A percentile compares a stretch with the other conserved stretches of the same genome.
Conservation (phyloP, 202 grass and related monocot species). For the Zoysia matrella region DNA sequence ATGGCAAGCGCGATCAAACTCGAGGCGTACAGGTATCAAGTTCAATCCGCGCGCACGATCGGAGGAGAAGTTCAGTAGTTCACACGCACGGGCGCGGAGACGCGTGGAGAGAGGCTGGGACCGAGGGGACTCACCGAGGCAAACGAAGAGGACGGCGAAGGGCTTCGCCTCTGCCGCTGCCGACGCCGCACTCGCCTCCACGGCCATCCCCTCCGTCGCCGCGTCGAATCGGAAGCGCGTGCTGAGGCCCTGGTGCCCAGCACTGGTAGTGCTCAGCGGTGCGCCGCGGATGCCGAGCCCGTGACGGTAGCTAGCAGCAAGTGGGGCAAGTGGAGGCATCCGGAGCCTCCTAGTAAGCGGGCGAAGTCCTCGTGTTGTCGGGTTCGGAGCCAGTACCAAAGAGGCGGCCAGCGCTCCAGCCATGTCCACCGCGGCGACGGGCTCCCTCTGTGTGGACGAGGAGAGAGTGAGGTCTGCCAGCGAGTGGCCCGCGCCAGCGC, state of each 20-base stretch:
- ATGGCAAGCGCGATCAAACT: neutral
- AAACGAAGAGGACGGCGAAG: slow-evolving; percentile 93
- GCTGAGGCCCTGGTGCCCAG: slow-evolving; percentile 12
- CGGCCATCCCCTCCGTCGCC: slow-evolving; percentile 44
- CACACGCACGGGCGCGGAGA: neutral
- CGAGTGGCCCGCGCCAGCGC: no score
- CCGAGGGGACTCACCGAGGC: slow-evolving; percentile 62
- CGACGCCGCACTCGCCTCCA: slow-evolving; percentile 32
- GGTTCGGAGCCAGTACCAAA: slow-evolving; percentile 43
- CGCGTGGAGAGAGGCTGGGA: neutral
- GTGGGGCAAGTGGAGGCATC: slow-evolving; percentile 10
- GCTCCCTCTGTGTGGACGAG: neutral
- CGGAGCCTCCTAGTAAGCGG: slow-evolving; percentile 22
- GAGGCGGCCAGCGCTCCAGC: neutral
- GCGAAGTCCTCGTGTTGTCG: slow-evolving; percentile 31
- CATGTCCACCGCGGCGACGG: slow-evolving; percentile 29
- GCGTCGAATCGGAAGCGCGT: slow-evolving; percentile 31
- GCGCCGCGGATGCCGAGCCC: neutral
- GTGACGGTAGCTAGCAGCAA: neutral
- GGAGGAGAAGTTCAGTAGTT: neutral
- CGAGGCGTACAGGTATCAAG: neutral
- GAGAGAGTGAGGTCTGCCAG: neutral
- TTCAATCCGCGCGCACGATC: neutral
- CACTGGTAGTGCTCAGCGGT: neutral
- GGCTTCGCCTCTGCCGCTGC: slow-evolving; percentile 43